phyloP scores from a whole-genome alignment of 2,329 filamentous ascomycete genomes.

The Septoria petroselini region DNA sequence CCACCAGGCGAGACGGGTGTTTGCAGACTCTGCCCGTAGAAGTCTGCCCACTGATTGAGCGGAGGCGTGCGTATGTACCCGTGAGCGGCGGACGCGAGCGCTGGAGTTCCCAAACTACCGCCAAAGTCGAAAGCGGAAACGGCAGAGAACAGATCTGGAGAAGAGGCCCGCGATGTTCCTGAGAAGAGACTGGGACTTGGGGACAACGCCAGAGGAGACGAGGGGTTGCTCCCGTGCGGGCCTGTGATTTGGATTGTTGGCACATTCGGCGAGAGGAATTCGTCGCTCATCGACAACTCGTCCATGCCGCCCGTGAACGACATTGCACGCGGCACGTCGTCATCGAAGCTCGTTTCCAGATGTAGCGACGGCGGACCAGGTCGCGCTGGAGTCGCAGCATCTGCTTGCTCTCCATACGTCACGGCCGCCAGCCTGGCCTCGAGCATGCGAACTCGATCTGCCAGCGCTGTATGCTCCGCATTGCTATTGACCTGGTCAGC shows the following conservation, averaged over 20 bases:
- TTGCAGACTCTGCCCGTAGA: conserved; percentile 15
- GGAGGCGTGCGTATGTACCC: conserved; percentile 17
- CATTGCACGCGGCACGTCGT: not conserved
- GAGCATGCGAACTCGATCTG: conserved; percentile 21
- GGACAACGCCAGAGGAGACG: conserved; percentile 15
- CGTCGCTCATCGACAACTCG: conserved; percentile 15
- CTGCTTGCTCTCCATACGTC: conserved; percentile 5
- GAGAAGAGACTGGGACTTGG: conserved; percentile 21
- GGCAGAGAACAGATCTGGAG: conserved; percentile 19
- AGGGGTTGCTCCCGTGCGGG: conserved; percentile 17
- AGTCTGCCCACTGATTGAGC: conserved; percentile 18
- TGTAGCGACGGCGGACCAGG: conserved; percentile 17
- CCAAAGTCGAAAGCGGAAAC: conserved; percentile 16
- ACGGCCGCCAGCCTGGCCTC: conserved; percentile 21
- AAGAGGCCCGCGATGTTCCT: conserved; percentile 19
- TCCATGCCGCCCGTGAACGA: conserved; percentile 1
- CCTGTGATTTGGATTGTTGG: conserved; percentile 22
- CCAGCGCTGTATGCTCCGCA: conserved; percentile 20
- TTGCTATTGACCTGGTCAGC: conserved; percentile 1
- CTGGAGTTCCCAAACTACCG: not conserved
- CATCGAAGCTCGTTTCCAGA: conserved; percentile 20
- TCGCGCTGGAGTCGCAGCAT: not conserved
- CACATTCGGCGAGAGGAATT: conserved; percentile 12
- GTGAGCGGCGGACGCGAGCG: conserved; percentile 9
- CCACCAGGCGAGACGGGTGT: conserved; percentile 15